These are phyloP conservation scores for Zoysia matrella DNA, from an alignment of 202 grass and related monocot genomes.

Conservation along the genomic window DNA sequence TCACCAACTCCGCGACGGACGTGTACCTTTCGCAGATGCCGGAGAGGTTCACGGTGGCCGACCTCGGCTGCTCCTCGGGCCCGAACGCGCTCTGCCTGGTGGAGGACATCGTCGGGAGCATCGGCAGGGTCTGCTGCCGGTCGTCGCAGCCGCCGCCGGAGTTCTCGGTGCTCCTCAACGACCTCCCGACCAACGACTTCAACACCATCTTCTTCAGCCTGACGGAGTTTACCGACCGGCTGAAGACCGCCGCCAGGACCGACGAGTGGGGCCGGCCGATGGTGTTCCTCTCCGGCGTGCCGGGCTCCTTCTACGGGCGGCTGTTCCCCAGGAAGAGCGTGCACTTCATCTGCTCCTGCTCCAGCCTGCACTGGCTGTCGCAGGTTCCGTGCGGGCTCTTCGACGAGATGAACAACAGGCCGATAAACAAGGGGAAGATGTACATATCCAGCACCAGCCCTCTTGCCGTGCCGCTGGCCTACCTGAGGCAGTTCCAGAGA, in stretches of 20 bases:
- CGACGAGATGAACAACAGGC: constrained; percentile 31
- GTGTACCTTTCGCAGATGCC: constrained; percentile 71
- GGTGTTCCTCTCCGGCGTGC: constrained; percentile 86
- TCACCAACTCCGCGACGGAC: constrained; percentile 67
- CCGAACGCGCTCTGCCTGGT: constrained; percentile 81
- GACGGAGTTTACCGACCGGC: constrained; percentile 62
- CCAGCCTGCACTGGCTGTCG: constrained; percentile 98
- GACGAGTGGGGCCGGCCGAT: constrained; percentile 67
- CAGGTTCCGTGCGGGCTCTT: constrained; percentile 70
- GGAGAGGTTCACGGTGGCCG: constrained; percentile 78
- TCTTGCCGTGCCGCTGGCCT: constrained; percentile 47
- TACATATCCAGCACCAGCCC: constrained; percentile 86
- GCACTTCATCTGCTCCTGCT: constrained; percentile 89
- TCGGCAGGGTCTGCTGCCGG: constrained; percentile 52
- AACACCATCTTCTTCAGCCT: constrained; percentile 81
- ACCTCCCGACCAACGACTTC: constrained; percentile 97
- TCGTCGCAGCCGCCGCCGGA: constrained; percentile 65
- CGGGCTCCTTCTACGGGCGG: constrained; percentile 89
- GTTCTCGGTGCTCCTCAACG: constrained; percentile 96
- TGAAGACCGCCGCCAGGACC: constrained; percentile 47
- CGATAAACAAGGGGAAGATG: constrained; percentile 84
- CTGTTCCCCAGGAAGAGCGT: constrained; percentile 73
- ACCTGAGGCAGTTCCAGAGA: constrained; percentile 79
- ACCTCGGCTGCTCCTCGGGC: constrained; percentile 93
- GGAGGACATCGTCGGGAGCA: constrained; percentile 73